Evolutionary conservation across 2,329 filamentous ascomycete genomes (phyloP).

Genomic region (Penicillium sumatraense): DNA sequence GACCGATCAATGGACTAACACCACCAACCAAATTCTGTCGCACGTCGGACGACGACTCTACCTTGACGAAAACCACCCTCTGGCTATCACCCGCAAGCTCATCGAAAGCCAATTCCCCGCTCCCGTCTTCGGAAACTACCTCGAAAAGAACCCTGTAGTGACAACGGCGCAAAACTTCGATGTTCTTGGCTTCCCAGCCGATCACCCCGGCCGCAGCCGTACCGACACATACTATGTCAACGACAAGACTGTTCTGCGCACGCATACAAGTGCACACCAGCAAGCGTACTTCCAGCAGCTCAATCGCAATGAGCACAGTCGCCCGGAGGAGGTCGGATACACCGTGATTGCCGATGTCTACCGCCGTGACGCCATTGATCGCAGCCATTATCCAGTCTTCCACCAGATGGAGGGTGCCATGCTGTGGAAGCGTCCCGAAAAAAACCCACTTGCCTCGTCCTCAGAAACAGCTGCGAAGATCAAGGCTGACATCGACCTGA

Average conservation of each 20-base stretch:
- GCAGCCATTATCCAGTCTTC: conserved; percentile 94
- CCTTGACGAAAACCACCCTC: conserved; percentile 85
- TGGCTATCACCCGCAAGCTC: conserved; percentile 86
- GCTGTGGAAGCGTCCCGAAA: conserved; percentile 74
- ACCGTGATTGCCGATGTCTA: conserved; percentile 95
- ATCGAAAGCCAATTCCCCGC: conserved; percentile 86
- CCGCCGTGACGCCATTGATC: conserved; percentile 89
- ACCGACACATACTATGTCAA: conserved; percentile 98
- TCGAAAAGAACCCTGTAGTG: conserved; percentile 80
- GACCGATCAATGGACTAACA: conserved; percentile 84
- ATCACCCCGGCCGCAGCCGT: conserved; percentile 84
- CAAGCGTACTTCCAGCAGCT: conserved; percentile 76
- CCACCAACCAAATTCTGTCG: conserved; percentile 73
- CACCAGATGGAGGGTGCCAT: conserved; percentile 98
- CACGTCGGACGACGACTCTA: conserved; percentile 81
- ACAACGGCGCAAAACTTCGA: conserved; percentile 90
- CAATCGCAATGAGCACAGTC: conserved; percentile 44
- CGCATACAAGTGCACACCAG: conserved; percentile 95
- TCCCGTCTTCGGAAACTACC: conserved; percentile 76
- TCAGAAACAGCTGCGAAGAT: conserved; percentile 63
- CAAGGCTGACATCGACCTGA: conserved; percentile 68
- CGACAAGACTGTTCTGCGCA: conserved; percentile 78
- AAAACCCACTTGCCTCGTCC: conserved; percentile 36
- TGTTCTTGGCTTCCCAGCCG: conserved; percentile 84
- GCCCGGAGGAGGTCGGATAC: conserved; percentile 66